Evolutionary conservation across 345 rosid species (phyloP).

Genomic region (Salix koriyanagi): DNA sequence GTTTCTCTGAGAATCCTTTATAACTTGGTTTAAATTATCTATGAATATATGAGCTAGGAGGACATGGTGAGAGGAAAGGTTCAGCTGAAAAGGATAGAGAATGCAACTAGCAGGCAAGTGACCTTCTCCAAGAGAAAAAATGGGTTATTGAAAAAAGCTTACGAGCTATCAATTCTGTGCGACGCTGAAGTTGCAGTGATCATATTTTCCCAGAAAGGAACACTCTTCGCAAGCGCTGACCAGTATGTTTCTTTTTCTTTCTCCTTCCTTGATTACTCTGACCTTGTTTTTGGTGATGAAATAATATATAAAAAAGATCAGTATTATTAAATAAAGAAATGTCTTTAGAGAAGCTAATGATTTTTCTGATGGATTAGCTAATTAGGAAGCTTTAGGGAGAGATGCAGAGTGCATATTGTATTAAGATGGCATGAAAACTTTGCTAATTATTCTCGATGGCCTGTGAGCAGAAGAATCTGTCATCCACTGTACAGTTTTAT

Average conservation of each 20-base stretch:
- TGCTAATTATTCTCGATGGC: too few relatives aligned
- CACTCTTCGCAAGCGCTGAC: conserved; percentile 34
- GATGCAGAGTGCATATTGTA: too few relatives aligned
- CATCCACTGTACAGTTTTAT: too few relatives aligned
- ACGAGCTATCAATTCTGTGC: conserved; percentile 58
- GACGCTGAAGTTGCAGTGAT: conserved; percentile 58
- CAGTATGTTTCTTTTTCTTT: conserved; percentile 30
- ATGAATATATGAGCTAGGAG: conserved; percentile 10
- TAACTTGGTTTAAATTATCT: background rate
- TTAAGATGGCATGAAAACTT: too few relatives aligned
- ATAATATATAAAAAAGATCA: background rate
- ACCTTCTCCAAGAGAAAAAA: conserved; percentile 56
- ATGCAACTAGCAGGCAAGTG: conserved; percentile 51
- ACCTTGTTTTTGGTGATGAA: background rate
- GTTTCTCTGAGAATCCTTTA: background rate
- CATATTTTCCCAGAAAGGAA: conserved; percentile 54
- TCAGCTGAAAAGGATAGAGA: conserved; percentile 57
- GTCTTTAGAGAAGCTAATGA: too few relatives aligned
- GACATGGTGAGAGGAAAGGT: conserved; percentile 62
- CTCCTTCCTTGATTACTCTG: background rate
- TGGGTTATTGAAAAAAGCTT: conserved; percentile 59
- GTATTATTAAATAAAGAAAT: too few relatives aligned
- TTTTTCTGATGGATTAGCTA: too few relatives aligned
- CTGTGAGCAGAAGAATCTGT: too few relatives aligned
- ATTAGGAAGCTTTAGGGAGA: too few relatives aligned